These are phyloP conservation scores for Oryza officinalis DNA, from an alignment of 176 grass and related monocot species.

Conservation along the genomic window DNA sequence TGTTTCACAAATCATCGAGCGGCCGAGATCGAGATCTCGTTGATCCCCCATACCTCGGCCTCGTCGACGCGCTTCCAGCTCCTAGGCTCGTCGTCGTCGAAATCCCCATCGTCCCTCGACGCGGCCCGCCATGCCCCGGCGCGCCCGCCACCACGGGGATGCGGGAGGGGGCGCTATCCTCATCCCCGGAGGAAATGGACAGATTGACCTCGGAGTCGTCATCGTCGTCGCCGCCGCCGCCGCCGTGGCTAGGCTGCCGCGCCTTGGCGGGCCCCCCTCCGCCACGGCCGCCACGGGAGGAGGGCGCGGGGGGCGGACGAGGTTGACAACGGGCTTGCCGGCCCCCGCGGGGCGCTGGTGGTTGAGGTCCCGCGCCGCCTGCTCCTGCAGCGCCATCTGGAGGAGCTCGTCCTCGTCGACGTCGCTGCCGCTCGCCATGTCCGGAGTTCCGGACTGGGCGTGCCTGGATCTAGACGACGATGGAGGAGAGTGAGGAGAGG, in stretches of 20 bases:
- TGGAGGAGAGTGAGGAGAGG: neutral
- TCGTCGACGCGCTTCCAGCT: constrained; percentile 99
- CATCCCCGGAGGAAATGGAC: constrained; percentile 96
- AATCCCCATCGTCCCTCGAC: constrained; percentile 73
- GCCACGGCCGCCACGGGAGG: constrained; percentile 36
- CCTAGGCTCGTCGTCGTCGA: constrained; percentile 83
- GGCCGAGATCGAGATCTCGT: constrained; percentile 47
- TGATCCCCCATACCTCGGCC: constrained; percentile 70
- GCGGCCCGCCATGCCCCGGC: constrained; percentile 48
- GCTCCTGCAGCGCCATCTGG: constrained; percentile 95
- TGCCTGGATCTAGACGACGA: neutral
- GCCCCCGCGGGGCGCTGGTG: constrained; percentile 72
- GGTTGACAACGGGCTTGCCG: constrained; percentile 88
- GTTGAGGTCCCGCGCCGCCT: constrained; percentile 83
- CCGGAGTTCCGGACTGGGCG: too few species aligned
- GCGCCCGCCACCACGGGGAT: constrained; percentile 47
- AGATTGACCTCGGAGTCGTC: constrained; percentile 94
- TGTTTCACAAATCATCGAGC: too few species aligned
- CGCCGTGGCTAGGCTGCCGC: constrained; percentile 59
- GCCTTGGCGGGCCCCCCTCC: constrained; percentile 29
- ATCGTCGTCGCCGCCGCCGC: constrained; percentile 86
- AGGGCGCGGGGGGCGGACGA: constrained; percentile 64
- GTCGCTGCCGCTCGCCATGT: neutral
- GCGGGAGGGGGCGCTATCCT: constrained; percentile 57
- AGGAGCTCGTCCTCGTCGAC: constrained; percentile 36